Conservation (phyloP, 306 rosid species). For the Fragaria vesca region DNA sequence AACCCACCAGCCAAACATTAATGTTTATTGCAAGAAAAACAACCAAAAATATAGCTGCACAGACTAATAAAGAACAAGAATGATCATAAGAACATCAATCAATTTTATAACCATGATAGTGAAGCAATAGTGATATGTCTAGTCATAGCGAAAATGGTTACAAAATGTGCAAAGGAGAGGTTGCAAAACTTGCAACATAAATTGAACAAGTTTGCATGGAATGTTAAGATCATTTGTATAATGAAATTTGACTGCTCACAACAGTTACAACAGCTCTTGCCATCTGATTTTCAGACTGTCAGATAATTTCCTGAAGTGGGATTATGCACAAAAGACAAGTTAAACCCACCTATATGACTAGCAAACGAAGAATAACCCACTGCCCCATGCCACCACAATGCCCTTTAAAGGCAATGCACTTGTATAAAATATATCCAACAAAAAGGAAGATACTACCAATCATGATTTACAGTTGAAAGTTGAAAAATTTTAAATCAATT, state of each 20-base stretch:
- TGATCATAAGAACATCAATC: neutral
- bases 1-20: constrained; percentile 25
- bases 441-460: neutral
- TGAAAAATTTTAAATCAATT: neutral
- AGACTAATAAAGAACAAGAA: neutral
- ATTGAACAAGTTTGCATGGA: neutral
- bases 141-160: neutral
- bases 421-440: no score
- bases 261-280: neutral
- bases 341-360: neutral
- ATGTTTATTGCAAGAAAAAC: constrained; percentile 10
- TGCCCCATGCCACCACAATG: neutral
- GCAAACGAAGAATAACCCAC: neutral
- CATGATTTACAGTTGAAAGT: neutral
- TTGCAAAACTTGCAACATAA: neutral
- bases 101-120: neutral
- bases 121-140: neutral
- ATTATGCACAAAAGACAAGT: neutral
- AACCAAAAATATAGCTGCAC: neutral
- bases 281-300: neutral
- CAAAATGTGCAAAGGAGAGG: neutral
- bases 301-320: neutral
- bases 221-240: neutral
- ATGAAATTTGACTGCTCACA: neutral
- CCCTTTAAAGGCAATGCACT: neutral